Evolutionary conservation across 805 yeast genomes (phyloP).

Genomic region (Zygosaccharomyces lentus): DNA sequence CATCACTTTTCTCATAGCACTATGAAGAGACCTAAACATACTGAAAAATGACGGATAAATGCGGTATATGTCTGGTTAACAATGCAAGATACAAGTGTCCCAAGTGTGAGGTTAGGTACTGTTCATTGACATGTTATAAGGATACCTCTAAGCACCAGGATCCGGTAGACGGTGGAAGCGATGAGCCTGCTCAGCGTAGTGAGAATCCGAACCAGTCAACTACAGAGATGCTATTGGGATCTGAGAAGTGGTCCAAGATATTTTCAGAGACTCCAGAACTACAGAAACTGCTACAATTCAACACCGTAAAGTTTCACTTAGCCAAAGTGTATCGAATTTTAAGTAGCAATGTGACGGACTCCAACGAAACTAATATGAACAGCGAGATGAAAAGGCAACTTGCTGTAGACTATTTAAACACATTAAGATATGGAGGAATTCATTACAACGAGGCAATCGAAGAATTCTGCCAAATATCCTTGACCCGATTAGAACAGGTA

Average conservation of each 20-base stretch:
- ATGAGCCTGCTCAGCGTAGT: conserved; percentile 1
- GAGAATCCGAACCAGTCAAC: conserved; percentile 3
- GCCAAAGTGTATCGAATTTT: conserved; percentile 47
- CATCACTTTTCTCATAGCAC: neutral
- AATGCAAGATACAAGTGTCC: conserved; percentile 47
- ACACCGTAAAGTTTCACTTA: conserved; percentile 52
- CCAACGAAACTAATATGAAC: conserved; percentile 22
- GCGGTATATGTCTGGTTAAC: conserved; percentile 35
- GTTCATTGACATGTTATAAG: conserved; percentile 58
- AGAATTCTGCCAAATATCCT: conserved; percentile 47
- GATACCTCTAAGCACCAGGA: conserved; percentile 32
- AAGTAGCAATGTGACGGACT: conserved; percentile 19
- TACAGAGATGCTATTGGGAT: neutral
- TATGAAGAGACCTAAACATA: neutral
- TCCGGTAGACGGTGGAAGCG: conserved; percentile 2
- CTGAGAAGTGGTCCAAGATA: conserved; percentile 30
- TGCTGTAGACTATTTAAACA: conserved; percentile 53
- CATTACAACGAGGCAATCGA: conserved; percentile 61
- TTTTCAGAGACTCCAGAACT: conserved; percentile 39
- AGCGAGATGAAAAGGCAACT: conserved; percentile 43
- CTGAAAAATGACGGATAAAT: conserved; percentile 13
- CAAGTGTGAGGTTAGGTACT: conserved; percentile 43
- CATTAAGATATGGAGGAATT: conserved; percentile 52
- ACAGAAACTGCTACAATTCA: conserved; percentile 43
- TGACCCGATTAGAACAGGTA: neutral